Base-by-base conservation (phyloP, 2,329 filamentous ascomycete genomes). In the Fusarium acutatum region DNA sequence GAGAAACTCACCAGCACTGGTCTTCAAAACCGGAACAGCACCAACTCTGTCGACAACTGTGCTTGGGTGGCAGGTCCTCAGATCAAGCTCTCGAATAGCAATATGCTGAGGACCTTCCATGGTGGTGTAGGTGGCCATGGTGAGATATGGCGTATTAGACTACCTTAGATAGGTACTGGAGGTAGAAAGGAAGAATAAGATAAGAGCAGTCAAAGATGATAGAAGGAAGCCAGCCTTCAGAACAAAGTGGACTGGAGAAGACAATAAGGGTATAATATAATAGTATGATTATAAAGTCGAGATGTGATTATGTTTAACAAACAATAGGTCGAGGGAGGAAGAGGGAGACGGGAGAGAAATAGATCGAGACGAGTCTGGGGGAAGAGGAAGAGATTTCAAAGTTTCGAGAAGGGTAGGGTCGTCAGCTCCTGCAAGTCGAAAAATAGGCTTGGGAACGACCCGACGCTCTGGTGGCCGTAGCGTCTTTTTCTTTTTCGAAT, bases 1-100 rank as follows among this genome's bases (percentile, higher is more conserved):
- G 53, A 67, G 69, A 68, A 60, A 82, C 88, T 87, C 80, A 91
- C 89, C 88, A 79, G 89, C 86, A 79, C 88, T 90, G 70, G 88
- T 89, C 78, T 87, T 89, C 60, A 91, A 81, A 37, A 85, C 89
- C 6, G 89, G 88, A 46, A 91, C 85, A 44, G 86, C 83, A 78
- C 87, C 89, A 80, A 90, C 85, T 75, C 84, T 85, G 79, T 89
- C 86, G 62, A 85, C 85, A 72, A 89, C 84, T 56, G 86, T 85
- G 72, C 83, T 84, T 49, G 84, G 81, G 63, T 85, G 82, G 69
- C 83, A 86, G 61, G 83, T 81, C 71, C 85, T 85, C 75, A 89
- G 79, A 75, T 88, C 84, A 72, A 88, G 84, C 83, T 88, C 86
- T 74, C 84, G 82, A 76, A 87, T 81, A 44, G 76, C 75, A 61